phyloP scores from a whole-genome alignment of 352 stramenopile genomes.

The Saprolegnia diclina region DNA sequence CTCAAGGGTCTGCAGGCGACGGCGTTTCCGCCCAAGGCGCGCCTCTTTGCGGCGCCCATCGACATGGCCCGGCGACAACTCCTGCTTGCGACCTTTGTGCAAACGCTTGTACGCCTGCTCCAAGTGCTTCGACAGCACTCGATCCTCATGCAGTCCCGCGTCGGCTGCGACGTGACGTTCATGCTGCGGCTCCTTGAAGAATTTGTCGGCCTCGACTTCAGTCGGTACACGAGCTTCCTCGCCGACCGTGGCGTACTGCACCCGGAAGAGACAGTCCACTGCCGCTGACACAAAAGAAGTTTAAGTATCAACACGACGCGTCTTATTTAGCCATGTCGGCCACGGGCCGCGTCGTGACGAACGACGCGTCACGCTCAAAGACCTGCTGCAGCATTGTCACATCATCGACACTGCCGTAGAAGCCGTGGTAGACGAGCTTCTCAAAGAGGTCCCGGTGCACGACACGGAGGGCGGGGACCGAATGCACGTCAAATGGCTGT shows the following conservation, averaged over 20 bases:
- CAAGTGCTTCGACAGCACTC: slow-evolving; percentile 60
- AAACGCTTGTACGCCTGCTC: slow-evolving; percentile 43
- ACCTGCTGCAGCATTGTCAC: neutral
- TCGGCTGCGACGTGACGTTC: slow-evolving; percentile 50
- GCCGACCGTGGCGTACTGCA: slow-evolving; percentile 48
- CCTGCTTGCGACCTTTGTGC: slow-evolving; percentile 53
- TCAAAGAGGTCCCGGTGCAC: slow-evolving; percentile 3
- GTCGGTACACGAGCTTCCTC: slow-evolving; percentile 55
- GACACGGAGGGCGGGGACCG: neutral
- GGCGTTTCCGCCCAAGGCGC: slow-evolving; percentile 37
- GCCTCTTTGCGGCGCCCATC: slow-evolving; percentile 24
- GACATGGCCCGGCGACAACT: slow-evolving; percentile 43
- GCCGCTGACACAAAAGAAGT: neutral
- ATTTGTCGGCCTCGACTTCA: slow-evolving; percentile 66
- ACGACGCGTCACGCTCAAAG: slow-evolving; percentile 14
- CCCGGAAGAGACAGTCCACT: neutral
- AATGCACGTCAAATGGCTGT: slow-evolving; percentile 12
- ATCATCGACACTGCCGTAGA: slow-evolving; percentile 6
- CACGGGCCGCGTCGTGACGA: neutral
- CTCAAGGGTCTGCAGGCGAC: slow-evolving; percentile 45
- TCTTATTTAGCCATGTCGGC: neutral
- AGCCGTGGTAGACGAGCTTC: slow-evolving; percentile 12
- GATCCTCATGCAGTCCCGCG: slow-evolving; percentile 42
- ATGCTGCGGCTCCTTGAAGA: slow-evolving; percentile 55
- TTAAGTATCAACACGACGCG: neutral